Evolutionary conservation across 805 yeast genomes (phyloP), one percentile per base, ranked within the genome.

Genomic region (Schizosaccharomyces cryophilus): DNA sequence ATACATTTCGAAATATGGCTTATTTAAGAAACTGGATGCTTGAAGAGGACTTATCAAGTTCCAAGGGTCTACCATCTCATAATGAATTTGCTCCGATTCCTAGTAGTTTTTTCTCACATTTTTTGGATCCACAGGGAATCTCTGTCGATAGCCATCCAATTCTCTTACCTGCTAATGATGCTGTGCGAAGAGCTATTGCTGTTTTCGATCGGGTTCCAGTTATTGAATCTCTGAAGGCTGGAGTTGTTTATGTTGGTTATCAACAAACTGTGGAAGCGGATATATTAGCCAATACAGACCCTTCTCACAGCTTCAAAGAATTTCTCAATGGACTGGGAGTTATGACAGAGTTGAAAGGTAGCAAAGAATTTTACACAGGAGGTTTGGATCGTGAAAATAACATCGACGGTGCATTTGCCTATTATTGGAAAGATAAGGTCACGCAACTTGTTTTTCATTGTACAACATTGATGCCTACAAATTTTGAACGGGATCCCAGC

Each of bases 401-500:
- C 65, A 67, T 74, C 5, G 95, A 86, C 71, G 96, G 96, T 6
- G 80, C 83, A 63, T 83, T 73, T 66, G 86, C 93, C 0, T 72
- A 83, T 61, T 79, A 80, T 60, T 85, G 90, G 87, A 76, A 78
- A 60, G 85, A 84, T 64, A 81, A 83, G 67, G 78, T 79, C 42
- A 75, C 81, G 1, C 95, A 87, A 66, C 71, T 86, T 54, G 77
- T 86, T 9, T 87, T 80, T 69, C 95, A 87, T 68, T 78, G 85
- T 9, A 82, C 88, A 1, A 85, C 95, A 0, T 70, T 87, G 77
- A 87, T 87, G 95, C 87, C 89, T 2, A 67, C 68, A 21, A 69
- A 70, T 4, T 54, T 59, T 3, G 66, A 64, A 21, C 73, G 76
- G 60, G 84, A 82, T 64, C 67, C 69, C 3, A 66, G 67, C 19